A percentile compares a stretch with the other conserved stretches of the same genome.
These are phyloP conservation scores for Euphorbia schlechtendalii DNA, from an alignment of 441 rosid species.

Conservation along the genomic window DNA sequence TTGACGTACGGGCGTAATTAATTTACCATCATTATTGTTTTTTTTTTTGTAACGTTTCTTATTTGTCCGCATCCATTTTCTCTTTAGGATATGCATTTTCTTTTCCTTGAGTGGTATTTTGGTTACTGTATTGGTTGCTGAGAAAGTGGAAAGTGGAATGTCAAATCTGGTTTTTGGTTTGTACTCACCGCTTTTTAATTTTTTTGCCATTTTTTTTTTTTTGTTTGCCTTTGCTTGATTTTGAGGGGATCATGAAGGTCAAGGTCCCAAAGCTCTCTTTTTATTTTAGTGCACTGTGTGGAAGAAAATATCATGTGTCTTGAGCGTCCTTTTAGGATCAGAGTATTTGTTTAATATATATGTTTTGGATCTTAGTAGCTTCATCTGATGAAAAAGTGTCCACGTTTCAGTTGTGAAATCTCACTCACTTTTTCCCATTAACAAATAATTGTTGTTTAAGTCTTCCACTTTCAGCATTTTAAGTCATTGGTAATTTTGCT, in stretches of 20 bases:
- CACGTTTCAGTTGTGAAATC: constrained; percentile 15
- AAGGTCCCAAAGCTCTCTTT: background rate
- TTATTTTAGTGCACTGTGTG: constrained; percentile 9
- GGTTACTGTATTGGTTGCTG: constrained; percentile 25
- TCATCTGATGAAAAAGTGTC: constrained; percentile 21
- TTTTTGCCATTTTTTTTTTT: background rate
- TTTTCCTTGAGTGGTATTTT: background rate
- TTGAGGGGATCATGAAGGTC: constrained; percentile 5
- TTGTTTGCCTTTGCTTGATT: background rate
- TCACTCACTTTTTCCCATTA: background rate
- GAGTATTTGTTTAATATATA: constrained; percentile 3
- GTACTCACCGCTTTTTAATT: background rate
- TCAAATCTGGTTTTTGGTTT: background rate
- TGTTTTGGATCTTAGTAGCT: constrained; percentile 25
- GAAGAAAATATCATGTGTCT: constrained; percentile 38
- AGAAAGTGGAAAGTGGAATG: constrained; percentile 19
- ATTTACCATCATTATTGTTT: background rate
- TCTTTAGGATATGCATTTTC: background rate
- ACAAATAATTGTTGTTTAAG: background rate
- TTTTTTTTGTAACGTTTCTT: background rate
- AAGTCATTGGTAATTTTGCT: constrained; percentile 4
- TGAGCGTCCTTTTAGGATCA: constrained; percentile 64
- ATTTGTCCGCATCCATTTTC: background rate
- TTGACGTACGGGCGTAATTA: background rate
- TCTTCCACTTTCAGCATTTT: constrained; percentile 13